phyloP scores from a whole-genome alignment of 495 filamentous ascomycete species.

The Aspergillus hancockii region DNA sequence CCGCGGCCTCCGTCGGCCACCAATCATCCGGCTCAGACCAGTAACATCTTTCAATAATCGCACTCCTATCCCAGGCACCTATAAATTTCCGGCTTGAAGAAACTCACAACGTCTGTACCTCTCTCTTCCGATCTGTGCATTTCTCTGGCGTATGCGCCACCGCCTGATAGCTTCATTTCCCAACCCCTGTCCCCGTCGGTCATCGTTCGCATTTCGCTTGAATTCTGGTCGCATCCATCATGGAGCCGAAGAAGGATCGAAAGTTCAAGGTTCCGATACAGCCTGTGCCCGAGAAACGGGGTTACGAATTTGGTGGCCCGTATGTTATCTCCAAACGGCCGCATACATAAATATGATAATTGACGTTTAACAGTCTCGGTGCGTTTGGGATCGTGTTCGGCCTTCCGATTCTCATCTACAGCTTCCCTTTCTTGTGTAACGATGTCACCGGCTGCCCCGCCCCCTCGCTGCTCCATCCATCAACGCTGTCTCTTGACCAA shows the following conservation, averaged over 20 bases:
- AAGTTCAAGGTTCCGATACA: constrained; percentile 31
- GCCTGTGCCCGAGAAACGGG: constrained; percentile 49
- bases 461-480: constrained; percentile 78
- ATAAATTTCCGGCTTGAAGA: background rate
- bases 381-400: constrained; percentile 72
- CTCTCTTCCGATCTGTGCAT: background rate
- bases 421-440: constrained; percentile 83
- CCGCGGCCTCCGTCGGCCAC: background rate
- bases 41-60: background rate
- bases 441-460: constrained; percentile 89
- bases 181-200: background rate
- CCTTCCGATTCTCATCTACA: constrained; percentile 73
- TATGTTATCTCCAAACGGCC: constrained; percentile 49
- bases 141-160: background rate
- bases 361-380: constrained; percentile 58
- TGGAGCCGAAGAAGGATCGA: constrained; percentile 31
- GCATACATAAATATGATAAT: constrained; percentile 21
- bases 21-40: background rate
- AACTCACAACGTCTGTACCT: background rate
- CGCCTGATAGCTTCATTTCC: no score
- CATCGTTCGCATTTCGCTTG: background rate
- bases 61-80: background rate
- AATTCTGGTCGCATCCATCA: constrained; percentile 17
- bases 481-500: constrained; percentile 64
- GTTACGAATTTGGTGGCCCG: constrained; percentile 89